Percentiles rank a stretch among this genome's conserved stretches.
Evolutionary conservation across 495 filamentous ascomycete species (phyloP).

Genomic region (Margaritispora aquatica): DNA sequence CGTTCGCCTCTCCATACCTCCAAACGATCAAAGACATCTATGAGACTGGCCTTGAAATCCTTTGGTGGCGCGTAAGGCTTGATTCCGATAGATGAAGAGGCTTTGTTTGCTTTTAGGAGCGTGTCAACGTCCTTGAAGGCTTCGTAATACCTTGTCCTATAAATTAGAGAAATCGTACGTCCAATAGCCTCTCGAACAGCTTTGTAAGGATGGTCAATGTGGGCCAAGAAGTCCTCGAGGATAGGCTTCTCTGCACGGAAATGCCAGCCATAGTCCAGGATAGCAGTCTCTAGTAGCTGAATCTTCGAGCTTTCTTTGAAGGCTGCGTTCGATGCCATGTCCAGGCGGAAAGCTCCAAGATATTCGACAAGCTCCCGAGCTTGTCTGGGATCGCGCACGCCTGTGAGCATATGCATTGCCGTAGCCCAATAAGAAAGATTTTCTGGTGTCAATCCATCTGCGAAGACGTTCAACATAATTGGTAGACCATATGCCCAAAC

Average conservation of each 20-base stretch:
- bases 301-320: constrained; percentile 99
- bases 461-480: constrained; percentile 77
- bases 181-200: constrained; percentile 93
- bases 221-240: constrained; percentile 77
- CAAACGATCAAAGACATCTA: constrained; percentile 70
- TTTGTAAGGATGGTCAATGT: constrained; percentile 98
- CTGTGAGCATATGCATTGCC: constrained; percentile 79
- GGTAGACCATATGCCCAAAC: constrained; percentile 91
- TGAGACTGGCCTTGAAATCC: constrained; percentile 67
- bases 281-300: constrained; percentile 80
- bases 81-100: constrained; percentile 75
- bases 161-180: constrained; percentile 77
- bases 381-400: constrained; percentile 75
- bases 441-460: constrained; percentile 87
- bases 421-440: constrained; percentile 93
- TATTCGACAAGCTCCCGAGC: constrained; percentile 80
- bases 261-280: constrained; percentile 90
- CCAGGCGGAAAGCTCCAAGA: constrained; percentile 78
- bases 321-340: constrained; percentile 92
- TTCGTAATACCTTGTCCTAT: constrained; percentile 86
- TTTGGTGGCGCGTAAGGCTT: constrained; percentile 71
- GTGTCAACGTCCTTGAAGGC: constrained; percentile 72
- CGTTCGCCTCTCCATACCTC: constrained; percentile 85
- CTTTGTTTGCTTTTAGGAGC: constrained; percentile 72
- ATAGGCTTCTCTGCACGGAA: constrained; percentile 89